phyloP scores from a whole-genome alignment of 371 early-diverging fungal species.

The Syncephalastrum contaminatum region DNA sequence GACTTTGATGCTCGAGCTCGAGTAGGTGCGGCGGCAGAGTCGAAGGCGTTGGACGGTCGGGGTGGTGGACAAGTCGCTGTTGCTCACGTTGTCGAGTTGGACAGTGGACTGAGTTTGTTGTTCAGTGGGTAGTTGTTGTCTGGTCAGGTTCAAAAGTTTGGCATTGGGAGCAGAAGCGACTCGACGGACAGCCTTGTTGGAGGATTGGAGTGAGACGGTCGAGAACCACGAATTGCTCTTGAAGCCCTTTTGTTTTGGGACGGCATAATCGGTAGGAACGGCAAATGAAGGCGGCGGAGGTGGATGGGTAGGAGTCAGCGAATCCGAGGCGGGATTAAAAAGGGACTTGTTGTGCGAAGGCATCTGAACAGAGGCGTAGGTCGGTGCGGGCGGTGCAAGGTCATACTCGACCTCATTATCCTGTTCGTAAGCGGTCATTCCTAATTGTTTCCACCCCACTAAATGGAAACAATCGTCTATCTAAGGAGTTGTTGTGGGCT shows the following conservation, averaged over 20 bases:
- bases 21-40: constrained; percentile 63
- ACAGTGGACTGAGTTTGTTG: constrained; percentile 4
- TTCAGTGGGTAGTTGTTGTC: constrained; percentile 12
- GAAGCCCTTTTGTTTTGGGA: constrained; percentile 11
- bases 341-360: constrained; percentile 35
- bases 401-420: too few species aligned
- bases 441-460: too few species aligned
- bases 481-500: too few species aligned
- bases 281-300: constrained; percentile 23
- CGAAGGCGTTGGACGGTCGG: constrained; percentile 18
- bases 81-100: constrained; percentile 14
- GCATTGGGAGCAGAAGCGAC: constrained; percentile 58
- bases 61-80: background rate
- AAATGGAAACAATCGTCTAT: too few species aligned
- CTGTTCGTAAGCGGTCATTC: too few species aligned
- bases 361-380: constrained; percentile 25
- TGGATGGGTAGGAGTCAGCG: background rate
- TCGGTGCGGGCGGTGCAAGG: constrained; percentile 39
- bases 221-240: constrained; percentile 50
- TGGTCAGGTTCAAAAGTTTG: constrained; percentile 27
- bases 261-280: constrained; percentile 35
- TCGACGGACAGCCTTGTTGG: constrained; percentile 43
- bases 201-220: constrained; percentile 11
- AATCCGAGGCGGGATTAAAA: constrained; percentile 21
- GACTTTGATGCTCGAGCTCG: constrained; percentile 77